A percentile compares a stretch with the other conserved stretches of the same genome.
Evolutionary conservation across 73 alveolate genomes (phyloP).

Genomic region (Paramecium pentaurelia): DNA sequence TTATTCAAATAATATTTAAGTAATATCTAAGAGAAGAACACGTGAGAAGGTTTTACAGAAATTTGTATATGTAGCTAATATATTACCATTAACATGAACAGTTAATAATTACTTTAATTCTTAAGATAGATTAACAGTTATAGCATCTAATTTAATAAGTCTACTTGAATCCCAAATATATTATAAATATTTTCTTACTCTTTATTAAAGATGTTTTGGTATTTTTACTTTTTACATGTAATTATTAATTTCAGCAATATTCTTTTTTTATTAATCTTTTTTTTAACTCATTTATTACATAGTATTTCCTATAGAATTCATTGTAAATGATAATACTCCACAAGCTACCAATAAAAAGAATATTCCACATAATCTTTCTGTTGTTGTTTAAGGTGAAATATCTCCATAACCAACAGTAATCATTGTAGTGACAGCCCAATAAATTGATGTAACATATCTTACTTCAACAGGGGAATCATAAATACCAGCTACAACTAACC

Average conservation of each 20-base stretch:
- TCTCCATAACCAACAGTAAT: constrained; percentile 87
- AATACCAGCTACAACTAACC: neutral
- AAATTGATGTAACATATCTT: constrained; percentile 68
- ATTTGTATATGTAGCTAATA: neutral
- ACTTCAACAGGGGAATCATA: constrained; percentile 14
- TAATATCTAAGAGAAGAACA: constrained; percentile 4
- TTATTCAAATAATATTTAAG: constrained; percentile 75
- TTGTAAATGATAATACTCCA: constrained; percentile 69
- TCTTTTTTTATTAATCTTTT: constrained; percentile 34
- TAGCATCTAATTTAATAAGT: neutral
- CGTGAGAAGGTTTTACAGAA: neutral
- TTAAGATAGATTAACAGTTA: neutral
- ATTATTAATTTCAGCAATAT: constrained; percentile 57
- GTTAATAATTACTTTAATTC: neutral
- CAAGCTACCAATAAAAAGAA: constrained; percentile 65
- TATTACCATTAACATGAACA: neutral
- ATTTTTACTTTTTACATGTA: constrained; percentile 55
- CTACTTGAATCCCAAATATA: constrained; percentile 54
- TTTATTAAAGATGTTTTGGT: constrained; percentile 51
- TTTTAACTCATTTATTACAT: constrained; percentile 43
- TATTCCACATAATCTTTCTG: constrained; percentile 70
- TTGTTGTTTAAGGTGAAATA: constrained; percentile 61
- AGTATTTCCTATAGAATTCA: constrained; percentile 62
- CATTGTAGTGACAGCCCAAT: constrained; percentile 80
- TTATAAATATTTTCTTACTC: constrained; percentile 56